These are phyloP conservation scores for Beauveria sp. DNA, from an alignment of 2,329 filamentous ascomycete genomes.

Conservation along the genomic window DNA sequence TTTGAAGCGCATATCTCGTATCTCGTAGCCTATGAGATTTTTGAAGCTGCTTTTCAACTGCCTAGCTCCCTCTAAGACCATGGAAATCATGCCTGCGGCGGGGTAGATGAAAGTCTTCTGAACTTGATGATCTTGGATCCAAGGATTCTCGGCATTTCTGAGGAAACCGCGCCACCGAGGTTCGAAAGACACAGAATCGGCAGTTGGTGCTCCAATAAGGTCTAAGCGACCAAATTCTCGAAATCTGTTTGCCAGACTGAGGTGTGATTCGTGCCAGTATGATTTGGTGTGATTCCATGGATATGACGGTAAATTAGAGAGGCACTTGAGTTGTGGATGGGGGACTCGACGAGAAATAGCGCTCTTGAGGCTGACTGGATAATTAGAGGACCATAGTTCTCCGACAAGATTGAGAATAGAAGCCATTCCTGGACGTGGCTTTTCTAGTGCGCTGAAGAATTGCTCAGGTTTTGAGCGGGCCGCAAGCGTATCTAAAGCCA, in stretches of 20 bases:
- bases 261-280: conserved; percentile 47
- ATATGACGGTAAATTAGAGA: conserved; percentile 43
- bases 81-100: conserved; percentile 41
- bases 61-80: conserved; percentile 40
- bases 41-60: conserved; percentile 27
- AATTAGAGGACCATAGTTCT: conserved; percentile 30
- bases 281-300: conserved; percentile 45
- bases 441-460: conserved; percentile 24
- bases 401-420: conserved; percentile 27
- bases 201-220: conserved; percentile 39
- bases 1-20: conserved; percentile 38
- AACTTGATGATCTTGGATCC: conserved; percentile 45
- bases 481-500: conserved; percentile 23
- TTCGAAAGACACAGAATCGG: conserved; percentile 37
- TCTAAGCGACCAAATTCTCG: conserved; percentile 40
- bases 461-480: conserved; percentile 2
- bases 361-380: conserved; percentile 23
- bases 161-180: conserved; percentile 44
- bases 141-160: conserved; percentile 41
- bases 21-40: conserved; percentile 31
- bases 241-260: conserved; percentile 36
- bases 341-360: conserved; percentile 18
- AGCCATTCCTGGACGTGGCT: conserved; percentile 16
- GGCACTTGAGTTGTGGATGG: conserved; percentile 22
- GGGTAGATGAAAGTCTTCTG: conserved; percentile 44